Percentiles rank a stretch among this genome's conserved stretches.
phyloP scores from a whole-genome alignment of 176 grass and related monocot species.

The Triticum aestivum region DNA sequence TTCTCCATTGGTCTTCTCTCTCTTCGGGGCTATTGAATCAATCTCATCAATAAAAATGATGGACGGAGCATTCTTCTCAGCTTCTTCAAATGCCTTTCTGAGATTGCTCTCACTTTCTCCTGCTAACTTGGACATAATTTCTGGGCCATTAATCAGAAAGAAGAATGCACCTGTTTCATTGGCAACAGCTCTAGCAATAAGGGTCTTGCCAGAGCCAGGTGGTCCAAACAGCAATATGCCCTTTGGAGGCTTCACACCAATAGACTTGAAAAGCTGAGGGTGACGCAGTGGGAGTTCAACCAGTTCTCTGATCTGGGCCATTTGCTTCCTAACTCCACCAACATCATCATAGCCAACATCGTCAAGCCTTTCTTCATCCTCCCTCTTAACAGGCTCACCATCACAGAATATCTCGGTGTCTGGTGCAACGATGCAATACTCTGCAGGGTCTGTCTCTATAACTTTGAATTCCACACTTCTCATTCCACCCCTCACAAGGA shows the following conservation, averaged over 20 bases:
- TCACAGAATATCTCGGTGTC: conserved; percentile 91
- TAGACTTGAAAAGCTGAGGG: conserved; percentile 61
- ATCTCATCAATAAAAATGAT: conserved; percentile 92
- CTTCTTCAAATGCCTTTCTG: conserved; percentile 91
- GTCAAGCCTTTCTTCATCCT: conserved; percentile 80
- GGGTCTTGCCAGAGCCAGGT: conserved; percentile 83
- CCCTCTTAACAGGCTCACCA: conserved; percentile 82
- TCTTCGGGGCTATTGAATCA: conserved; percentile 77
- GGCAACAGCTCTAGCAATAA: conserved; percentile 76
- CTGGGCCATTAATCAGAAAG: conserved; percentile 85
- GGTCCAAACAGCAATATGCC: conserved; percentile 77
- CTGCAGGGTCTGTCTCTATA: conserved; percentile 72
- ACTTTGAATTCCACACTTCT: conserved; percentile 89
- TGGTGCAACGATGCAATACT: conserved; percentile 82
- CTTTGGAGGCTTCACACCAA: conserved; percentile 85
- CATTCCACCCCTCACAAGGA: conserved; percentile 86
- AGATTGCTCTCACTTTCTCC: conserved; percentile 90
- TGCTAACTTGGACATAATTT: conserved; percentile 91
- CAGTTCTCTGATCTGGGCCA: conserved; percentile 81
- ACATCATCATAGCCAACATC: conserved; percentile 89
- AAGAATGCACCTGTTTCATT: conserved; percentile 92
- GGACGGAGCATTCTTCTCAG: conserved; percentile 83
- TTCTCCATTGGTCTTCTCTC: conserved; percentile 89
- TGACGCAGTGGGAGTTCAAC: conserved; percentile 63
- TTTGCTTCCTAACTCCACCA: conserved; percentile 83